These are phyloP conservation scores for Globomyces pollinis-pini DNA, from an alignment of 192 early-diverging fungal genomes.

Conservation along the genomic window DNA sequence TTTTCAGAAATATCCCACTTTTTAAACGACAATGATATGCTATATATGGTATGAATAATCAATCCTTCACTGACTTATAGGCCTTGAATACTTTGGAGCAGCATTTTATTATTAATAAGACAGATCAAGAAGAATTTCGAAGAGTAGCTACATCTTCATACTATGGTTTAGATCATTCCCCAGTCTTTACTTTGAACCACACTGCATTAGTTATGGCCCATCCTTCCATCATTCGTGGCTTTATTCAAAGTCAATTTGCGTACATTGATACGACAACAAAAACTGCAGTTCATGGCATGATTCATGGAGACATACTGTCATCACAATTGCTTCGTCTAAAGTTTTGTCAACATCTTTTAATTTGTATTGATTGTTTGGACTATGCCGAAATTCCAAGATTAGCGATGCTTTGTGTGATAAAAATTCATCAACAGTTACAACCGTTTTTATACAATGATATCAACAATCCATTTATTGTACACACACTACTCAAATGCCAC, in stretches of 20 bases:
- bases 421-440: neutral
- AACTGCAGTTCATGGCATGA: neutral
- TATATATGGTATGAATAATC: neutral
- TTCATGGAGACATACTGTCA: neutral
- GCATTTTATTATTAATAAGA: too few relatives aligned
- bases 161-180: neutral
- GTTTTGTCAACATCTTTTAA: conserved; percentile 16
- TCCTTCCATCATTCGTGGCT: neutral
- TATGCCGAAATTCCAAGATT: conserved; percentile 24
- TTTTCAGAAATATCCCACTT: neutral
- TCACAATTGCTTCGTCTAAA: neutral
- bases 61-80: too few relatives aligned
- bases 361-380: conserved; percentile 19
- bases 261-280: neutral
- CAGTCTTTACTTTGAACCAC: neutral
- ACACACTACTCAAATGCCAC: conserved; percentile 20
- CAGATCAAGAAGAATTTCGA: neutral
- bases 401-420: conserved; percentile 4
- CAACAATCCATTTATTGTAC: conserved; percentile 15
- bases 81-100: neutral
- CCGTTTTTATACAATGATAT: conserved; percentile 19
- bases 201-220: neutral
- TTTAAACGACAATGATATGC: neutral
- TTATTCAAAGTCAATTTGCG: neutral
- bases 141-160: neutral